Conservation (phyloP, 2,329 filamentous ascomycete genomes). For the Curvularia spicifera region DNA sequence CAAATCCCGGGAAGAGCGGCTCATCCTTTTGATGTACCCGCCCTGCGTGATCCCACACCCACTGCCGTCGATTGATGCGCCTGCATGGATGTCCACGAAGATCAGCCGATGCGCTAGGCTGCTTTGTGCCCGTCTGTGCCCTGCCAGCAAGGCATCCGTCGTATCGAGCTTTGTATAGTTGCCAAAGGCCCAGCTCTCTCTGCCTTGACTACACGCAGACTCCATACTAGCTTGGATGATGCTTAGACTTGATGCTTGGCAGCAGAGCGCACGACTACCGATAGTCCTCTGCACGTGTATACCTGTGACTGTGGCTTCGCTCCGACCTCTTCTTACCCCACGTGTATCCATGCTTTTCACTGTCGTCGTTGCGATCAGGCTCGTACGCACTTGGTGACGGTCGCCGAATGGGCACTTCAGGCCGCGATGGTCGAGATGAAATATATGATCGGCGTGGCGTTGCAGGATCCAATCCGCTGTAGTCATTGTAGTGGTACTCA, state of each 20-base stretch:
- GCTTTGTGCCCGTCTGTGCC: conserved; percentile 4
- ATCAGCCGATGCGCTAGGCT: conserved; percentile 14
- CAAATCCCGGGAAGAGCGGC: conserved; percentile 7
- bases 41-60: conserved; percentile 20
- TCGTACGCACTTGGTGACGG: not conserved
- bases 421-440: not conserved
- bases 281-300: not conserved
- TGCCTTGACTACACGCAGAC: too few species aligned
- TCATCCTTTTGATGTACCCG: conserved; percentile 20
- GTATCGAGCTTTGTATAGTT: not conserved
- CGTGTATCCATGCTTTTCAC: not conserved
- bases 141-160: not conserved
- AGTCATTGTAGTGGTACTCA: not conserved
- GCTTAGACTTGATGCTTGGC: too few species aligned
- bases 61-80: conserved; percentile 2
- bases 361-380: not conserved
- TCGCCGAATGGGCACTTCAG: not conserved
- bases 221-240: too few species aligned
- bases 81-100: conserved; percentile 5
- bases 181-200: too few species aligned
- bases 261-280: not conserved
- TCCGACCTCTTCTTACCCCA: not conserved
- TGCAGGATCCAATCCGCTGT: not conserved
- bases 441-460: not conserved
- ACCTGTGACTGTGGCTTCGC: not conserved